These are phyloP conservation scores for Lipomyces japonicus DNA, from an alignment of 805 yeast species.

Conservation along the genomic window DNA sequence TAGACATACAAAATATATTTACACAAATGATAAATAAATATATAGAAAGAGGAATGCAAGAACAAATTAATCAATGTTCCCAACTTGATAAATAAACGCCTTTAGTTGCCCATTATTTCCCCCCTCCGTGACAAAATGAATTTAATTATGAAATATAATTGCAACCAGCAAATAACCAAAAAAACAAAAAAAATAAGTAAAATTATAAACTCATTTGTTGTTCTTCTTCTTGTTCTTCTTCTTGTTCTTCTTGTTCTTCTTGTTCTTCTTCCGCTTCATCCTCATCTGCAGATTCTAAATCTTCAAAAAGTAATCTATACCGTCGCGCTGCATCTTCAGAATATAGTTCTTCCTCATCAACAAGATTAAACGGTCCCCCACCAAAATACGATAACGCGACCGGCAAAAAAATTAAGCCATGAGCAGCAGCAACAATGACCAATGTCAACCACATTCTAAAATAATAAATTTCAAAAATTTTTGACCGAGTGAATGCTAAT, in stretches of 20 bases:
- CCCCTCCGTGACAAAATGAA: neutral
- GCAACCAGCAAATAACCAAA: neutral
- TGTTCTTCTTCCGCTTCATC: neutral
- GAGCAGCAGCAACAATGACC: conserved; percentile 71
- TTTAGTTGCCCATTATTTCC: no score
- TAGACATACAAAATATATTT: neutral
- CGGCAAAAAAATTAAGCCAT: conserved; percentile 76
- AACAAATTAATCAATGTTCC: no score
- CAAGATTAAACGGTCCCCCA: conserved; percentile 49
- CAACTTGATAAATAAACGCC: no score
- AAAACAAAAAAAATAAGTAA: neutral
- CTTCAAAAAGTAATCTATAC: conserved; percentile 5
- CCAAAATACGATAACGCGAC: conserved; percentile 63
- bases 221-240: neutral
- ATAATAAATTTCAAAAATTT: conserved; percentile 86
- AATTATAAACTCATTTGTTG: neutral
- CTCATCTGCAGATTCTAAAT: conserved; percentile 4
- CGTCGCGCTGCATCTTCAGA: neutral
- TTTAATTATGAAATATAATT: no score
- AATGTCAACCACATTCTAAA: conserved; percentile 92
- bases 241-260: no score
- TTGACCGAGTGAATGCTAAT: conserved; percentile 78
- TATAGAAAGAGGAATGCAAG: no score
- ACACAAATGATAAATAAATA: neutral
- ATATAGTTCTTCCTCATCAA: conserved; percentile 32